phyloP scores from a whole-genome alignment of 1,284 basidiomycete genomes.

The Leccinum subspadiceum region DNA sequence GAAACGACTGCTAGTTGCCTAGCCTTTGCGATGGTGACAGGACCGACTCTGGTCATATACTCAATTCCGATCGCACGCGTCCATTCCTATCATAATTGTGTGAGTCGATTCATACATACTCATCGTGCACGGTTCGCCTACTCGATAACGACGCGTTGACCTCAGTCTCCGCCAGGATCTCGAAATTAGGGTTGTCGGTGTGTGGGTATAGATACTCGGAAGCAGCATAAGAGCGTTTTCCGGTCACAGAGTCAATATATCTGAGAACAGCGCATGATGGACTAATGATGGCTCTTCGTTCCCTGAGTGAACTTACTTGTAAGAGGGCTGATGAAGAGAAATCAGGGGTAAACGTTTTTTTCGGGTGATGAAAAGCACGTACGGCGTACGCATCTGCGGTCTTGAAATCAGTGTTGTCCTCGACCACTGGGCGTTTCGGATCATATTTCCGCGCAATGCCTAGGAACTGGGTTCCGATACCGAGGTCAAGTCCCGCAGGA shows the following conservation, averaged over 20 bases:
- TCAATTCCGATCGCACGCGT: constrained; percentile 53
- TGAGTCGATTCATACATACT: neutral
- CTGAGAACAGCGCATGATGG: constrained; percentile 17
- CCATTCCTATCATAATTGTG: constrained; percentile 35
- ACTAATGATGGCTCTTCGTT: neutral
- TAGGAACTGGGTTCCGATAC: constrained; percentile 10
- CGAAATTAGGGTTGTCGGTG: constrained; percentile 36
- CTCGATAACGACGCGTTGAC: constrained; percentile 2
- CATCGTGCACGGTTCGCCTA: neutral
- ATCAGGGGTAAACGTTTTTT: neutral
- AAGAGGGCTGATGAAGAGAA: neutral
- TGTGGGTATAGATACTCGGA: constrained; percentile 58
- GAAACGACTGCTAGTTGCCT: constrained; percentile 26
- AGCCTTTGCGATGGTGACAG: constrained; percentile 1
- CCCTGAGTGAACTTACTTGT: neutral
- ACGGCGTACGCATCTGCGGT: constrained; percentile 46
- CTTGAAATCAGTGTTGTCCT: constrained; percentile 47
- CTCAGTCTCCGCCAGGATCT: neutral
- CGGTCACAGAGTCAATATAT: constrained; percentile 49
- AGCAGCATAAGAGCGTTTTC: constrained; percentile 55
- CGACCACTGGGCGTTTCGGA: constrained; percentile 30
- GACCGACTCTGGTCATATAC: constrained; percentile 37
- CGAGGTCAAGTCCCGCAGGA: neutral
- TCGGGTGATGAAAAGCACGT: constrained; percentile 16
- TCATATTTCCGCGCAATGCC: constrained; percentile 6